Conservation (phyloP, 2,329 filamentous ascomycete genomes). For the Pseudomassariella vexata region DNA sequence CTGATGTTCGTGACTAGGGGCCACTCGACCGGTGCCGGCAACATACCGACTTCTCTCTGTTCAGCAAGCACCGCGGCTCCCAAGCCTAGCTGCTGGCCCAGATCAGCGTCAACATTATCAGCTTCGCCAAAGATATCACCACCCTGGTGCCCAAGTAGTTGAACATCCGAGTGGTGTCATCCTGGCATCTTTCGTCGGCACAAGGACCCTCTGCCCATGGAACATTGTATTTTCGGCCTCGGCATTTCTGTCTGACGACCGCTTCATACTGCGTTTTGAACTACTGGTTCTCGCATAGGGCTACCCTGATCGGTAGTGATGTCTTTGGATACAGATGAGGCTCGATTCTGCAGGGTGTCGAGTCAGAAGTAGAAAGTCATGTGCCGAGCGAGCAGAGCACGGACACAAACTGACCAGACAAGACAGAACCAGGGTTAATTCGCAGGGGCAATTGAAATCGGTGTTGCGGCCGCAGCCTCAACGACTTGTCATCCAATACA, state of each 20-base stretch:
- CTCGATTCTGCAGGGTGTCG: no score
- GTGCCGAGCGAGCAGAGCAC: no score
- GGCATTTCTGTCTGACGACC: conserved; percentile 23
- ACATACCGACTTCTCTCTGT: conserved; percentile 35
- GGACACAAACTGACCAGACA: no score
- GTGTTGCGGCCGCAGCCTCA: no score
- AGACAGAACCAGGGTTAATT: no score
- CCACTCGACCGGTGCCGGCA: conserved; percentile 42
- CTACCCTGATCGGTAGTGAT: no score
- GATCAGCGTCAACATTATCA: conserved; percentile 21
- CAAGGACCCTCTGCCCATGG: conserved; percentile 29
- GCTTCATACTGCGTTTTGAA: no score
- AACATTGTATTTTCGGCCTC: conserved; percentile 24
- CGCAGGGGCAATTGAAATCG: no score
- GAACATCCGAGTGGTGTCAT: conserved; percentile 25
- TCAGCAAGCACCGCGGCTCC: conserved; percentile 36
- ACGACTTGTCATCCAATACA: no score
- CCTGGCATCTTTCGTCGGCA: conserved; percentile 23
- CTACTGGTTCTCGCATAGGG: no score
- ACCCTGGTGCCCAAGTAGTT: conserved; percentile 23
- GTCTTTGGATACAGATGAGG: no score
- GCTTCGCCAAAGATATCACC: conserved; percentile 24
- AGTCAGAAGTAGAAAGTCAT: no score
- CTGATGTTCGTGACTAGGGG: conserved; percentile 36
- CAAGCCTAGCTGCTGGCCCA: conserved; percentile 37